Base-by-base conservation (phyloP, 2,329 filamentous ascomycete genomes). In the Dactylella cylindrospora region DNA sequence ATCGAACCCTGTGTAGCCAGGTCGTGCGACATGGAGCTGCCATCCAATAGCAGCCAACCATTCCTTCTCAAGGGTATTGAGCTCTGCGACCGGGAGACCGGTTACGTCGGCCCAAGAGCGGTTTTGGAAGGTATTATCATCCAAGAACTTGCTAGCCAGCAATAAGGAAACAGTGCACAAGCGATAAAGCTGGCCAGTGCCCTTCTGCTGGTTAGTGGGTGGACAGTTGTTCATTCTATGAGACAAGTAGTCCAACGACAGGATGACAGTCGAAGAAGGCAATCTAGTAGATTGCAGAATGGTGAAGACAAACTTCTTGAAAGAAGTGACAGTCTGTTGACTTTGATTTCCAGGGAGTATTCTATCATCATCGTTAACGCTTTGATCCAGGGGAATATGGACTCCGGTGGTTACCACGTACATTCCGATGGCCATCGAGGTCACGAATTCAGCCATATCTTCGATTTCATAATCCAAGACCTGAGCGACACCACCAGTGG, bases 51-150 rank as follows among this genome's bases (percentile, higher is more conserved):
- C 84, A 51, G 82, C 79, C 32, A 96, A 79, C 90, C 90, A 96
- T 68, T 94, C 86, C 69, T 85, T 82, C 76, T 96, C 90, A 72
- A 95, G 80, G 61, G 80, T 78, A 75, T 95, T 95, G 67, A 96
- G 79, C 70, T 95, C 89, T 2, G 80, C 75, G 15, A 95, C 89
- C 25, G 84, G 79, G 67, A 96, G 95, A 64, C 88, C 88, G 74
- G 89, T 95, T 46, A 96, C 90, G 71, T 96, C 90, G 3, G 90
- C 88, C 90, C 90, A 96, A 1, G 90, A 95, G 51, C 88, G 86
- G 76, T 95, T 96, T 78, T 95, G 90, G 75, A 96, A 96, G 4
- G 90, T 96, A 75, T 95, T 95, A 78, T 95, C 90, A 70, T 96
- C 90, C 67, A 95, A 78, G 70, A 95, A 96, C 76, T 96, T 96